These are phyloP conservation scores for Bocquillonia castaneifolia DNA, from an alignment of 441 rosid genomes.

Conservation along the genomic window DNA sequence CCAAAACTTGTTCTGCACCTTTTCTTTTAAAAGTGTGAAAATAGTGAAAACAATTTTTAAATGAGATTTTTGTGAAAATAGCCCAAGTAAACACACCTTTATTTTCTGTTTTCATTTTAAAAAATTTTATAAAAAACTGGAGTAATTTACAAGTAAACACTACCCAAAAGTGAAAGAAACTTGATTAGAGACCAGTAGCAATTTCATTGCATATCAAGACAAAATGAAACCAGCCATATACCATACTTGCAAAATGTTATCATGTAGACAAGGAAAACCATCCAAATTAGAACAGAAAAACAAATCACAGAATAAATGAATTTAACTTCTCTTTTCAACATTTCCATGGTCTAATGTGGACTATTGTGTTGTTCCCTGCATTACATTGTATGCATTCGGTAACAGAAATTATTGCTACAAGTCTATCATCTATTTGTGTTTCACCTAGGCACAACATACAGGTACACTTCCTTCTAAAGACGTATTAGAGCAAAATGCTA, in stretches of 20 bases:
- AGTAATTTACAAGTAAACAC: no score
- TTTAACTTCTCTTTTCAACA: neutral
- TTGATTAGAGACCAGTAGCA: neutral
- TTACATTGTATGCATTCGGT: neutral
- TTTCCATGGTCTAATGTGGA: neutral
- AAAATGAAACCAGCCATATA: neutral
- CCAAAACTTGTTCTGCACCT: no score
- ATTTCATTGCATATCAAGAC: neutral
- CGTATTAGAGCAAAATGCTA: neutral
- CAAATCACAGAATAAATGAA: neutral
- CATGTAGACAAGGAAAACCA: neutral
- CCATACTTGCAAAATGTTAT: neutral
- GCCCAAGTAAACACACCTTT: no score
- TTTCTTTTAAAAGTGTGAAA: no score
- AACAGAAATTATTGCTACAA: neutral
- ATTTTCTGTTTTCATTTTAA: no score
- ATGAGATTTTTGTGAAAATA: no score
- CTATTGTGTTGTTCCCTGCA: neutral
- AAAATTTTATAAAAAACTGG: no score
- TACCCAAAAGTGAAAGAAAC: neutral
- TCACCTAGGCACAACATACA: neutral
- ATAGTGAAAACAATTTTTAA: no score
- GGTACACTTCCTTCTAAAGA: neutral
- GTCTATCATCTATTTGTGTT: neutral
- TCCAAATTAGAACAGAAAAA: neutral